Evolutionary conservation across 2,329 filamentous ascomycete species (phyloP).

Genomic region (Xylaria hypoxylon): DNA sequence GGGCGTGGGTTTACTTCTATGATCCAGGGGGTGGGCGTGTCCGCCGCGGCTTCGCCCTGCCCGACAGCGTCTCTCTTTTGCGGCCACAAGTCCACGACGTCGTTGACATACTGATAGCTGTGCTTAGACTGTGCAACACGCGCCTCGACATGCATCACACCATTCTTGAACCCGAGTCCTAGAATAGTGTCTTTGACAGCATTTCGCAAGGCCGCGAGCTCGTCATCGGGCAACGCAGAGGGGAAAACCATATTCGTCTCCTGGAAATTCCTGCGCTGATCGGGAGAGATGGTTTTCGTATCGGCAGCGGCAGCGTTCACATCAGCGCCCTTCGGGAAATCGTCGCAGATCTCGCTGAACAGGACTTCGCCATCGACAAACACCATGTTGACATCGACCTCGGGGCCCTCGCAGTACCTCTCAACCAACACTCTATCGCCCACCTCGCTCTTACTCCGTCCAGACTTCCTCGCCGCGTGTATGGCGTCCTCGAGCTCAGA

Average conservation of each 20-base stretch:
- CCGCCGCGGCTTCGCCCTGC: not conserved
- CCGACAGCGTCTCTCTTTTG: conserved; percentile 5
- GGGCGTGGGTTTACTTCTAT: conserved; percentile 49
- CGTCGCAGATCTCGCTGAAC: conserved; percentile 49
- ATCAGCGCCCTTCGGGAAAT: conserved; percentile 48
- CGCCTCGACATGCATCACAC: conserved; percentile 48
- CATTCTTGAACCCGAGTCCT: conserved; percentile 44
- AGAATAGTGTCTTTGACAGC: conserved; percentile 40
- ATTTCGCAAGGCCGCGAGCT: conserved; percentile 37
- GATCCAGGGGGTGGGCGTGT: conserved; percentile 42
- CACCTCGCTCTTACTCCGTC: conserved; percentile 23
- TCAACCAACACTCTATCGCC: conserved; percentile 43
- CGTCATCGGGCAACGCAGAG: conserved; percentile 45
- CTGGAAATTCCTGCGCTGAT: conserved; percentile 42
- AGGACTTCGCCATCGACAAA: conserved; percentile 45
- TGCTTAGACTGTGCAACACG: conserved; percentile 42
- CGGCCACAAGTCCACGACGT: conserved; percentile 30
- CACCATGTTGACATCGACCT: conserved; percentile 48
- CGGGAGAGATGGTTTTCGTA: conserved; percentile 11
- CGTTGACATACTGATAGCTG: conserved; percentile 36
- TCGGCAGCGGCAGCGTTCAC: conserved; percentile 9
- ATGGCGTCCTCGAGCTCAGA: conserved; percentile 33
- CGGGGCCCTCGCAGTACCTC: conserved; percentile 46
- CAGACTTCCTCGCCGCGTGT: conserved; percentile 12
- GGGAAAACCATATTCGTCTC: conserved; percentile 48